These are phyloP conservation scores for Cucumis hystrix DNA, from an alignment of 306 rosid species.

Conservation along the genomic window DNA sequence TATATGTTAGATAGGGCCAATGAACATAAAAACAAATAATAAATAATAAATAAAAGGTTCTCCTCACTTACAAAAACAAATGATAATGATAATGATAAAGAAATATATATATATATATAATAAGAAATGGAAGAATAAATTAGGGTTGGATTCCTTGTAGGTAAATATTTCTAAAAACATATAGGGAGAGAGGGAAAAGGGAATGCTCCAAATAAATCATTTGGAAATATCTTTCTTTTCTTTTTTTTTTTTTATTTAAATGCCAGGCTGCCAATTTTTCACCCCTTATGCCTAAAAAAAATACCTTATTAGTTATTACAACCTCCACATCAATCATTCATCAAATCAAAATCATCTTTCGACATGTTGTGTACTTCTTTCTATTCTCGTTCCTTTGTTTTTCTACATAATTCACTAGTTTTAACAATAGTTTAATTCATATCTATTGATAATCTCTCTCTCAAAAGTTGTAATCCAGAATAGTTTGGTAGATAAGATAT, in stretches of 20 bases:
- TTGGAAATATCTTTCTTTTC: not conserved
- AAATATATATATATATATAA: not conserved
- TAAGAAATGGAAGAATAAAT: not conserved
- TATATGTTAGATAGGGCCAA: not conserved
- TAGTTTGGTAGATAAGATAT: no score
- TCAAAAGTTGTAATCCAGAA: no score
- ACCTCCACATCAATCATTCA: not conserved
- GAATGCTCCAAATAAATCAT: not conserved
- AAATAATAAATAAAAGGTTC: not conserved
- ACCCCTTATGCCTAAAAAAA: not conserved
- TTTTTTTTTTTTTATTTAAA: not conserved
- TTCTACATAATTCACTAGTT: not conserved
- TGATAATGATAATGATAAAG: not conserved
- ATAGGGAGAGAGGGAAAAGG: not conserved
- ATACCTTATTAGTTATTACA: not conserved
- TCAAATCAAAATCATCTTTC: not conserved
- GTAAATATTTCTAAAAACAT: not conserved
- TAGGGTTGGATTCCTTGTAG: not conserved
- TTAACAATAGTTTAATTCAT: not conserved
- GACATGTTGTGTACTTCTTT: not conserved
- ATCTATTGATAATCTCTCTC: not conserved
- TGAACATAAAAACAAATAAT: not conserved
- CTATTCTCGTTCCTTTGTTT: not conserved
- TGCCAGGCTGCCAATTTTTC: not conserved
- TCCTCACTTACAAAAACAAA: not conserved